Conservation (phyloP, 2,329 filamentous ascomycete genomes). For the Teratosphaeriaceae sp. region DNA sequence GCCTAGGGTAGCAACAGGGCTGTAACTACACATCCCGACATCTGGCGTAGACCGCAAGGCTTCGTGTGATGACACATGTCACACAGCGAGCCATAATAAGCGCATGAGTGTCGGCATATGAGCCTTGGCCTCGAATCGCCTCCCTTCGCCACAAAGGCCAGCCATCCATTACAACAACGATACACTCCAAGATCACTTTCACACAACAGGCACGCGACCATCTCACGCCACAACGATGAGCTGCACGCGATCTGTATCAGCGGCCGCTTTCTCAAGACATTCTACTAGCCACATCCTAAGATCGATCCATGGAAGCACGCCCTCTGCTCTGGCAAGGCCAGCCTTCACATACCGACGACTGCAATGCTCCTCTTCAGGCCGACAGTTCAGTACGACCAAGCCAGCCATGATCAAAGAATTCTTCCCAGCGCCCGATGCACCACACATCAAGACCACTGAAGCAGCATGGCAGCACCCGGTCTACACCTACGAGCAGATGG, state of each 20-base stretch:
- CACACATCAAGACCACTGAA: conserved; percentile 39
- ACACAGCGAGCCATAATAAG: neutral
- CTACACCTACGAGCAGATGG: conserved; percentile 76
- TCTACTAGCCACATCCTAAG: conserved; percentile 33
- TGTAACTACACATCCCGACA: neutral
- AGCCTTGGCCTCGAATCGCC: neutral
- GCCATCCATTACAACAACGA: neutral
- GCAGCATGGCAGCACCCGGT: conserved; percentile 45
- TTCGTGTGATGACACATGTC: neutral
- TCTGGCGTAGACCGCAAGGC: conserved; percentile 1
- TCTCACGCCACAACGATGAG: conserved; percentile 16
- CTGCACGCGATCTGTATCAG: conserved; percentile 19
- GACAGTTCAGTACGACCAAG: conserved; percentile 37
- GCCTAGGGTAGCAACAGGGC: neutral
- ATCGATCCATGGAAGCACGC: conserved; percentile 28
- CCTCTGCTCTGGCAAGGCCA: conserved; percentile 23
- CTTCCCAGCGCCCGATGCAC: conserved; percentile 40
- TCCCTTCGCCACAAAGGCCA: conserved; percentile 2
- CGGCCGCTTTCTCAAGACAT: conserved; percentile 28
- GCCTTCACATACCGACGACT: conserved; percentile 29
- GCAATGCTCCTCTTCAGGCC: conserved; percentile 19
- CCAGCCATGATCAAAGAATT: conserved; percentile 35
- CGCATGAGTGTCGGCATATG: too few species aligned
- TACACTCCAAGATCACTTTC: neutral
- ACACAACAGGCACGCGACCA: too few species aligned